Evolutionary conservation across 805 yeast genomes (phyloP).

Genomic region (Jamesozyma gamospora): DNA sequence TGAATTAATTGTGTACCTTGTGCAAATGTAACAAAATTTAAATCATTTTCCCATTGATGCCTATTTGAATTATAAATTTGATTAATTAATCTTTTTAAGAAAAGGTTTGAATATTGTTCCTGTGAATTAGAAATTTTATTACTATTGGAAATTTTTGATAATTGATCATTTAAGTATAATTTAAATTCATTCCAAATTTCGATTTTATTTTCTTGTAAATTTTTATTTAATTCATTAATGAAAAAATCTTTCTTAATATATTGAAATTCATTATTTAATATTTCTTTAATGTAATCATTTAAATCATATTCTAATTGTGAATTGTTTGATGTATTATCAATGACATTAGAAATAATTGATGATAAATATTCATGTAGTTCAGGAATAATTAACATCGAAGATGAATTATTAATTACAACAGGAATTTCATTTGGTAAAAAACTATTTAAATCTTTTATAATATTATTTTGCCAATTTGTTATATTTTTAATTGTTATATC

Average conservation of each 20-base stretch:
- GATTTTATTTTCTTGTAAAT: conserved; percentile 17
- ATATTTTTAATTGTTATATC: conserved; percentile 12
- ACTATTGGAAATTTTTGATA: too few relatives aligned
- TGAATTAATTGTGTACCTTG: conserved; percentile 32
- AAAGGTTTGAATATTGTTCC: conserved; percentile 18
- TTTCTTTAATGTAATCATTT: conserved; percentile 24
- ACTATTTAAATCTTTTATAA: conserved; percentile 13
- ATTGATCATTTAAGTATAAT: conserved; percentile 3
- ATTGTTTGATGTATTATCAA: conserved; percentile 1
- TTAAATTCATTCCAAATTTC: conserved; percentile 23
- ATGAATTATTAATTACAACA: conserved; percentile 18
- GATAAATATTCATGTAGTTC: conserved; percentile 22
- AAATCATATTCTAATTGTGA: conserved; percentile 16
- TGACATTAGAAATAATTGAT: conserved; percentile 10
- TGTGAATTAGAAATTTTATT: conserved; percentile 6
- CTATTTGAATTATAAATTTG: conserved; percentile 26
- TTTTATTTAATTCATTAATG: conserved; percentile 20
- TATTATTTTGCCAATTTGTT: conserved; percentile 17
- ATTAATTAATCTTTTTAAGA: conserved; percentile 21
- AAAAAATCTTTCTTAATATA: conserved; percentile 23
- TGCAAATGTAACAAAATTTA: conserved; percentile 28
- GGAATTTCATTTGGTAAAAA: conserved; percentile 26
- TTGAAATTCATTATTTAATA: conserved; percentile 24
- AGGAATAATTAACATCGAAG: conserved; percentile 23
- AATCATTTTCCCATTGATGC: conserved; percentile 28